Evolutionary conservation across 2,329 filamentous ascomycete genomes (phyloP), one percentile per base, ranked within the genome.

Genomic region (Pseudogymnoascus sp.): DNA sequence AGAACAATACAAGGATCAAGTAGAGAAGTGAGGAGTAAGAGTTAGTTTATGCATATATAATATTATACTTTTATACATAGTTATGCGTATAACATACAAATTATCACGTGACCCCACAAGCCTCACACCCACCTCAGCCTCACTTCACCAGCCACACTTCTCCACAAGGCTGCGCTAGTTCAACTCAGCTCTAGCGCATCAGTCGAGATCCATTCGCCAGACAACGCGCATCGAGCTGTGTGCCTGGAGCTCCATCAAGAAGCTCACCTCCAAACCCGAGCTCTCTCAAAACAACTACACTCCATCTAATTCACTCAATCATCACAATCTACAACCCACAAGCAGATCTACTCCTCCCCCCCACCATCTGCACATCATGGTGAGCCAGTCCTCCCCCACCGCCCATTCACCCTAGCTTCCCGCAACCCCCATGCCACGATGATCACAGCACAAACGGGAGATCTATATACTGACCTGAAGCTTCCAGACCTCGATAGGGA

Each of bases 401-500:
- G 45, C 45, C 45, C 23, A 26, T 51, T 51, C 45, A 51, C 45
- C 45, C 45, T 51, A 26, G 23, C 45, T 29, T 26, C 45, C 45
- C 42, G 42, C 42, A 45, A 18, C 21, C 45, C 45, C 39, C 45
- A 51, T 51, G 45, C 45, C 23, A 26, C 45, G 45, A 51, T 51
- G 45, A 51, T 47, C 42, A 47, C 42, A 47, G 42, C 42, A 47
- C 42, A 47, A 47, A 47, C 42, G 42, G 21, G 29, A 31, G 21
- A 47, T n/a, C 3, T 34, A 40, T 40, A 42, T 51, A 51, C 45
- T 51, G 21, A 51, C 21, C 14, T 29, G 12, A 42, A 51, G 45
- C 45, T 51, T 29, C 45, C 66, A 99, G 95, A 99, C 95, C 74
- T 99, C 95, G 75, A 99, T 99, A 89, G 95, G 95, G 76, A 99